These are phyloP conservation scores for Trichoderma semiorbis DNA, from an alignment of 2,329 filamentous ascomycete genomes.

Conservation along the genomic window DNA sequence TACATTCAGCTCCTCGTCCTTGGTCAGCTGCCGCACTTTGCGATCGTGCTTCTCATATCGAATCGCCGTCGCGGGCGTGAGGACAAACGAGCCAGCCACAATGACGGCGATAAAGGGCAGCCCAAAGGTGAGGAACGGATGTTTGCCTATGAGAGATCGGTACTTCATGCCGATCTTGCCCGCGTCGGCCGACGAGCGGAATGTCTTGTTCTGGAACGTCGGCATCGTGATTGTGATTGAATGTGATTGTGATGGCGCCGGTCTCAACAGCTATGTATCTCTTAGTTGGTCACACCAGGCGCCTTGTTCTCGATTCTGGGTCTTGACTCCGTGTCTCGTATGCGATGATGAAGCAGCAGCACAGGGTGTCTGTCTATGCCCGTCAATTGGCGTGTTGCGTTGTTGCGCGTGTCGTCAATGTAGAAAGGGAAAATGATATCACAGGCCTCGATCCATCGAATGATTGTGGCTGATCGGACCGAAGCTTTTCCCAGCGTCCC, in stretches of 20 bases:
- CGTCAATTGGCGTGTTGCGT: neutral
- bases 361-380: neutral
- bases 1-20: slow-evolving; percentile 82
- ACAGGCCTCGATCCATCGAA: neutral
- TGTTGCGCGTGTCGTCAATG: neutral
- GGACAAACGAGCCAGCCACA: slow-evolving; percentile 85
- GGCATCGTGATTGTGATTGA: slow-evolving; percentile 27
- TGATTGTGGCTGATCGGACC: slow-evolving; percentile 13
- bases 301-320: neutral
- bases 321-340: neutral
- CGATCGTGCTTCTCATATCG: slow-evolving; percentile 92
- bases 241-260: neutral
- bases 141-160: slow-evolving; percentile 68
- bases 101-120: slow-evolving; percentile 89
- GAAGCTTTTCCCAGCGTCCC: slow-evolving; percentile 5
- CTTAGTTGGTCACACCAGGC: neutral
- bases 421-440: neutral
- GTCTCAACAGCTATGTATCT: neutral
- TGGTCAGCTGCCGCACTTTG: slow-evolving; percentile 78
- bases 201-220: slow-evolving; percentile 68
- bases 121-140: slow-evolving; percentile 90
- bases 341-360: neutral
- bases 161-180: slow-evolving; percentile 73
- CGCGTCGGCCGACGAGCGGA: slow-evolving; percentile 61
- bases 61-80: slow-evolving; percentile 90